Evolutionary conservation across 768 basidiomycete genomes (phyloP).

Genomic region (Rhizopogon rudus): DNA sequence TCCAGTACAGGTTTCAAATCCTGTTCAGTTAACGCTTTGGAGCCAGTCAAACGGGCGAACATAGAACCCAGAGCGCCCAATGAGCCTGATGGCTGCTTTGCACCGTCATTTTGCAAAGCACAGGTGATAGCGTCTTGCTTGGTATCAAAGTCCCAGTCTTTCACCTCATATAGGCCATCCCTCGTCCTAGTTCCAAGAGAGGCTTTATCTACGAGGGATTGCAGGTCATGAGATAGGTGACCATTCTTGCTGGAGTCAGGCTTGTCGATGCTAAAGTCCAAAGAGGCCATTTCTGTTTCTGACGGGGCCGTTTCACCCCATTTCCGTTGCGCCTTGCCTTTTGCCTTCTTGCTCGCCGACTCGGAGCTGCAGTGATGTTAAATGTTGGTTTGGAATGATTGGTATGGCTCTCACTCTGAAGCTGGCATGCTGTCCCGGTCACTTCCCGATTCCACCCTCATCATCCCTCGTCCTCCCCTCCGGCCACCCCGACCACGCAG

Average conservation of each 20-base stretch:
- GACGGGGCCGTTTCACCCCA: constrained; percentile 85
- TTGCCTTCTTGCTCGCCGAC: constrained; percentile 54
- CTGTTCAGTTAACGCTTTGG: constrained; percentile 72
- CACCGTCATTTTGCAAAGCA: constrained; percentile 45
- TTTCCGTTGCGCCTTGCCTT: constrained; percentile 76
- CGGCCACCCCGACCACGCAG: constrained; percentile 71
- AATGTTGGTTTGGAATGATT: background rate
- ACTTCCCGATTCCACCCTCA: constrained; percentile 46
- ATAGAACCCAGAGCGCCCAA: constrained; percentile 69
- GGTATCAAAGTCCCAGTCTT: constrained; percentile 79
- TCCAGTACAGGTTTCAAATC: constrained; percentile 87
- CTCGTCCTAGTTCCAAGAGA: constrained; percentile 74
- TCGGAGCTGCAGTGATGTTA: constrained; percentile 51
- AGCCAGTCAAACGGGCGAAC: constrained; percentile 82
- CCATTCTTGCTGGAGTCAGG: constrained; percentile 28
- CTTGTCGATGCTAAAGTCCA: constrained; percentile 80
- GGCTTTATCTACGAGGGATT: constrained; percentile 59
- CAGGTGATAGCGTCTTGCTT: constrained; percentile 48
- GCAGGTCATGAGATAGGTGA: constrained; percentile 42
- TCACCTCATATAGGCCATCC: constrained; percentile 72
- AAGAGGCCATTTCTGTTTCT: constrained; percentile 86
- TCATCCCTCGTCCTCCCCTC: constrained; percentile 43
- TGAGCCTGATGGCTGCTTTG: constrained; percentile 36
- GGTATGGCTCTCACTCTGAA: constrained; percentile 58
- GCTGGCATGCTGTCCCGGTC: constrained; percentile 57